These are phyloP conservation scores for Hypoxylon sp. DNA, from an alignment of 2,329 filamentous ascomycete species.

Conservation along the genomic window DNA sequence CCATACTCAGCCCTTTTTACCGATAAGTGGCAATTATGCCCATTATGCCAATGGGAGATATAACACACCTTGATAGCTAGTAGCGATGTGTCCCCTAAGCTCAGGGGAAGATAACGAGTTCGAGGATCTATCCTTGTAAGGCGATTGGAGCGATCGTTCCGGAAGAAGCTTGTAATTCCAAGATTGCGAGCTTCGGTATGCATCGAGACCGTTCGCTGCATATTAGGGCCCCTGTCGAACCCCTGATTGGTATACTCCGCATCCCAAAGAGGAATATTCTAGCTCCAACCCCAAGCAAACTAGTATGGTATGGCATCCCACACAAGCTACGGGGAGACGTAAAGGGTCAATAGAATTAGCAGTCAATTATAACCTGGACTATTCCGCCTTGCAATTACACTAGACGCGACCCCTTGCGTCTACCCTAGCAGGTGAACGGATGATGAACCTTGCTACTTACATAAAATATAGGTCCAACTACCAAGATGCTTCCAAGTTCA, in stretches of 20 bases:
- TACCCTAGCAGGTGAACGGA: constrained; percentile 12
- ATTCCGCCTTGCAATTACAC: constrained; percentile 4
- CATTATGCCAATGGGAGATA: constrained; percentile 12
- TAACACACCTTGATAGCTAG: constrained; percentile 14
- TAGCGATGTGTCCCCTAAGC: constrained; percentile 8
- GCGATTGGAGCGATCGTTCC: constrained; percentile 24
- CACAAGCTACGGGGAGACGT: neutral
- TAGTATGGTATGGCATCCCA: neutral
- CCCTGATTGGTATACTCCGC: constrained; percentile 18
- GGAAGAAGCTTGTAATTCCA: constrained; percentile 10
- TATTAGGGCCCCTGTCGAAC: constrained; percentile 6
- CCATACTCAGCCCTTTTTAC: constrained; percentile 6
- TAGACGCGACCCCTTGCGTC: constrained; percentile 17
- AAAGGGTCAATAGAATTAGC: constrained; percentile 4
- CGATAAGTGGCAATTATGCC: constrained; percentile 11
- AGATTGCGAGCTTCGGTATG: constrained; percentile 13
- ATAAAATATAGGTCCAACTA: constrained; percentile 19
- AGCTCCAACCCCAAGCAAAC: neutral
- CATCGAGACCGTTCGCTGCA: constrained; percentile 27
- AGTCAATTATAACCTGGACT: constrained; percentile 24
- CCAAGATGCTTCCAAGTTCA: constrained; percentile 16
- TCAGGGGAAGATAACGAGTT: constrained; percentile 23
- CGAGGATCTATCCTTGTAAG: constrained; percentile 4
- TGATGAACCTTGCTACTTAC: constrained; percentile 20
- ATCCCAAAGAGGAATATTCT: constrained; percentile 8